phyloP scores from a whole-genome alignment of 2,329 filamentous ascomycete genomes.

The Epicoccum sorghinum region DNA sequence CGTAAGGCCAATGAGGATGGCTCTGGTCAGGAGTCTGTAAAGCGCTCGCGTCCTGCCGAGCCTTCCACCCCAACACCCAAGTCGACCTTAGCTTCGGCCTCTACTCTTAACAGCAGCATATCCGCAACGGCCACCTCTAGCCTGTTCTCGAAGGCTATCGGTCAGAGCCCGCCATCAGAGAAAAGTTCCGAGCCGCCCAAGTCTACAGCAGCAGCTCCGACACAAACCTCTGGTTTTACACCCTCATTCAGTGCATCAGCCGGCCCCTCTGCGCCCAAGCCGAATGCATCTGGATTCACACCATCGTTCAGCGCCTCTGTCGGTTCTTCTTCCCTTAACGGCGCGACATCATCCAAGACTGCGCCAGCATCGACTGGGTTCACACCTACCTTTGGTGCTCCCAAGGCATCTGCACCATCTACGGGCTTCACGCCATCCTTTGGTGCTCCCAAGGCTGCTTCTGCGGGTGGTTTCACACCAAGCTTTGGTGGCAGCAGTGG shows the following conservation, averaged over 20 bases:
- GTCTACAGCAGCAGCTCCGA: conserved; percentile 6
- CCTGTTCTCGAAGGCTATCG: conserved; percentile 33
- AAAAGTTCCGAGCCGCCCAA: conserved; percentile 20
- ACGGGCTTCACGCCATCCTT: conserved; percentile 13
- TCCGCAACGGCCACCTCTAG: conserved; percentile 31
- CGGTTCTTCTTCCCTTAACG: conserved; percentile 3
- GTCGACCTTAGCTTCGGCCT: conserved; percentile 6
- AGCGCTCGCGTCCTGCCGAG: conserved; percentile 31
- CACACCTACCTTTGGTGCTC: conserved; percentile 15
- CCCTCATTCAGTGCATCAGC: conserved; percentile 19
- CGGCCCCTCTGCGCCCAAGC: conserved; percentile 11
- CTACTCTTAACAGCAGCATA: conserved; percentile 22
- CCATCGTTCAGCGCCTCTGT: conserved; percentile 20
- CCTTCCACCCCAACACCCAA: conserved; percentile 31
- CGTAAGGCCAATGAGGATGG: conserved; percentile 30
- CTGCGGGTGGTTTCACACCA: conserved; percentile 16
- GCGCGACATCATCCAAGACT: background rate
- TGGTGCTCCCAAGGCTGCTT: conserved; percentile 8
- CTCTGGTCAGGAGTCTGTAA: conserved; percentile 23
- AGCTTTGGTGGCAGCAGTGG: conserved; percentile 21
- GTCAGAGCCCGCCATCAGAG: conserved; percentile 25
- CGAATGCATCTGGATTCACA: conserved; percentile 9
- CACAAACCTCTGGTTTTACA: conserved; percentile 16
- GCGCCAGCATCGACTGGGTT: conserved; percentile 2
- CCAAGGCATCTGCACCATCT: background rate